A percentile compares a stretch with the other conserved stretches of the same genome.
Conservation (phyloP, 1,284 basidiomycete species). For the Leccinum fallax region DNA sequence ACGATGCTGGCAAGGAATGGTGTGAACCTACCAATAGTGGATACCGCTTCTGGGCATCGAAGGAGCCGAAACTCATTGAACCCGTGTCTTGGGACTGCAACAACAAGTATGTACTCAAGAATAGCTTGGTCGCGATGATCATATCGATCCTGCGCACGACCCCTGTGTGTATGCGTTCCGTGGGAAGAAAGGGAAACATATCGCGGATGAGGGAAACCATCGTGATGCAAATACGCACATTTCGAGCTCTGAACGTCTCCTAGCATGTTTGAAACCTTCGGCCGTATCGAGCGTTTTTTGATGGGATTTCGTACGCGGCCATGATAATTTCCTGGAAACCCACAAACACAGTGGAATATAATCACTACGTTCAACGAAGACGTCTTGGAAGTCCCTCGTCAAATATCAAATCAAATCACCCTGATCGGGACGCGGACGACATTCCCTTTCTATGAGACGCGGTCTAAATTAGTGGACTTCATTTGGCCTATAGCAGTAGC, state of each 20-base stretch:
- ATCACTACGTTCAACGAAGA: slow-evolving; percentile 1
- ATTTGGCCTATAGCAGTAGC: neutral
- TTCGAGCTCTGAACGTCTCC: slow-evolving; percentile 53
- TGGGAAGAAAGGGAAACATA: neutral
- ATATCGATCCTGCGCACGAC: slow-evolving; percentile 67
- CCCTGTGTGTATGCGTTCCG: slow-evolving; percentile 43
- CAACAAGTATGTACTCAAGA: slow-evolving; percentile 31
- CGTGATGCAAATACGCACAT: slow-evolving; percentile 32
- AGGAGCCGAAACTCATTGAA: slow-evolving; percentile 43
- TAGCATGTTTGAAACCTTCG: slow-evolving; percentile 50
- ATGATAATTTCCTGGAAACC: slow-evolving; percentile 43
- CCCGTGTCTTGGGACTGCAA: slow-evolving; percentile 57
- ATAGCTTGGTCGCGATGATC: slow-evolving; percentile 55
- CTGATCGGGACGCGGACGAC: slow-evolving; percentile 53
- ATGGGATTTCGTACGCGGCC: slow-evolving; percentile 50
- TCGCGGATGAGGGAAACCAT: neutral
- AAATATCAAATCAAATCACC: slow-evolving; percentile 23
- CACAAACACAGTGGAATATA: neutral
- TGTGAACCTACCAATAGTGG: neutral
- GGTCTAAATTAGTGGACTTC: neutral
- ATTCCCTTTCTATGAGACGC: slow-evolving; percentile 40
- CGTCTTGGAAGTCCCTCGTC: neutral
- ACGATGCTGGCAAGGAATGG: slow-evolving; percentile 47
- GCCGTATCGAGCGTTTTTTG: slow-evolving; percentile 61
- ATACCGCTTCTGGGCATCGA: too few species aligned